Base-by-base conservation (phyloP, 1,284 basidiomycete genomes). In the Boletus sp. region DNA sequence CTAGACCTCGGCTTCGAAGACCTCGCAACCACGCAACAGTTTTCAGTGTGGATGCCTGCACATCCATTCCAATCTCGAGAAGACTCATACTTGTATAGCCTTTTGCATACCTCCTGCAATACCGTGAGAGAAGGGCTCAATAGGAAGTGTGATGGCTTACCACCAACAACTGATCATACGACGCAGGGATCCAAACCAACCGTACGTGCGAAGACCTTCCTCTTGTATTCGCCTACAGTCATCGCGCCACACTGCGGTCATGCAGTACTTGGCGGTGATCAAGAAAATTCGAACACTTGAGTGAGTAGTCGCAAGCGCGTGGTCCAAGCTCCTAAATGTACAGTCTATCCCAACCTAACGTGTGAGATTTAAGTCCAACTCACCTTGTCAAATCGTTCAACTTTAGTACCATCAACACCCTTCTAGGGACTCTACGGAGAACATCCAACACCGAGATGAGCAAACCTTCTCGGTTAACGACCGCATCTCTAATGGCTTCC, bases 181-280 rank as follows among this genome's bases (percentile, higher is more conserved):
- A 34, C 59, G 57, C 32, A 86, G 55, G n/a, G 80, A 61, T 6
- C 68, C 60, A 9, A 80, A 57, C 19, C 80, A 80, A 38, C 82
- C 64, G 8, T 67, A 61, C 8, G 50, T 49, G 33, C 56, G 60
- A 41, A 83, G 63, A 1, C 82, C 81, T 23, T 68, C 67, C 33
- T 71, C 67, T 44, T 73, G 68, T 69, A 84, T 72, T 12, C 73
- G 73, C 46, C 75, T 72, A 57, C 76, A 75, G 50, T 95, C 91
- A 60, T 90, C 87, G 56, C 80, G 73, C 85, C 92, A 96, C 2
- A 94, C 88, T 32, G 93, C 83, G 17, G 73, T 74, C 40, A 85
- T 79, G 66, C 95, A 98, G 68, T 91, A 96, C 58, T 91, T 88
- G 0, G 94, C 94, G 6, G 90, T 88, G 51, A 98, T 89, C 33